These are phyloP conservation scores for Phaffomyces thermotolerans DNA, from an alignment of 805 yeast species.

Conservation along the genomic window DNA sequence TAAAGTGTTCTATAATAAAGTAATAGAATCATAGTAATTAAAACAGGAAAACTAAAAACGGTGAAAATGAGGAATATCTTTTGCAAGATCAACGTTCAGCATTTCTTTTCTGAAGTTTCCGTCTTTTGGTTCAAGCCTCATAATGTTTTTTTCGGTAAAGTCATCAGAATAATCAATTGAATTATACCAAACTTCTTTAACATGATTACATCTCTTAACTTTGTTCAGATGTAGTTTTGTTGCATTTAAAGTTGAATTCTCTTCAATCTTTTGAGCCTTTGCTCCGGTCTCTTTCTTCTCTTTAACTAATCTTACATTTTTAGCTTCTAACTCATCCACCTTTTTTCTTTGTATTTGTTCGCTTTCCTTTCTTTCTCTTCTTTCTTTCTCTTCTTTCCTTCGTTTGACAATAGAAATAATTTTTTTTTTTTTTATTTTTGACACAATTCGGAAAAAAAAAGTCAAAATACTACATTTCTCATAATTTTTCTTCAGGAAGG, in stretches of 20 bases:
- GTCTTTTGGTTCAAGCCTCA: neutral
- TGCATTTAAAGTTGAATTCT: neutral
- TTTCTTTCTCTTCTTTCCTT: neutral
- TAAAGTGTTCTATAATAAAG: no score
- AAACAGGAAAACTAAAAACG: no score
- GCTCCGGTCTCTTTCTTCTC: neutral
- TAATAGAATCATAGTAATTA: no score
- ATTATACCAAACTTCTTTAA: neutral
- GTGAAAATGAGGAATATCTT: no score
- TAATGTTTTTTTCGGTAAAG: neutral
- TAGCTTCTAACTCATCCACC: neutral
- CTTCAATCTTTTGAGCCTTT: neutral
- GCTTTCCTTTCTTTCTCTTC: neutral
- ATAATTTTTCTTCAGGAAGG: no score
- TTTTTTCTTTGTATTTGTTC: no score
- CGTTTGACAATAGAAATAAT: no score
- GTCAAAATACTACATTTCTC: no score
- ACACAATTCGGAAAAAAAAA: neutral
- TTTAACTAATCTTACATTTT: neutral
- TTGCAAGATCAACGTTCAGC: no score
- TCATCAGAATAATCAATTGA: constrained; percentile 1
- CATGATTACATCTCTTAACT: constrained; percentile 2
- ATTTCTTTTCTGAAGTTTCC: neutral
- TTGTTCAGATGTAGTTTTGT: neutral
- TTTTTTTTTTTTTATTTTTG: no score